Percentiles rank a stretch among this genome's conserved stretches.
Evolutionary conservation across 2,329 filamentous ascomycete genomes (phyloP).

Genomic region (Sporothrix inflata): DNA sequence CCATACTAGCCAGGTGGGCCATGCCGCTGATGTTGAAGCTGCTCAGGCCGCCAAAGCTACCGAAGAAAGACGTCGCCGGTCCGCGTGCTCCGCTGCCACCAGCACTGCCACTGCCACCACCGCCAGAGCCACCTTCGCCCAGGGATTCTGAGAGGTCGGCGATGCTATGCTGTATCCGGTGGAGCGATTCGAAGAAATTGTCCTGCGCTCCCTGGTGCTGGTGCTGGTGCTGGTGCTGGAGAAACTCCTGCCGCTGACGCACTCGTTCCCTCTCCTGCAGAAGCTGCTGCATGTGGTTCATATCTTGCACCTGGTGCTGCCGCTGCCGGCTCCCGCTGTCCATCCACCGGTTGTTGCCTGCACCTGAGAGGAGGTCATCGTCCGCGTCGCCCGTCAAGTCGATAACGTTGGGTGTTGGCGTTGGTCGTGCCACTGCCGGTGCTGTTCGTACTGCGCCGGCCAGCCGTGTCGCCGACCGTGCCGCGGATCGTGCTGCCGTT

Average conservation of each 20-base stretch:
- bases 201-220: neutral
- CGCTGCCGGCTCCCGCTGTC: neutral
- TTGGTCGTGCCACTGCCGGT: neutral
- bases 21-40: neutral
- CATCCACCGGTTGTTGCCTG: neutral
- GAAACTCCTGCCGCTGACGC: neutral
- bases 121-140: too few relatives aligned
- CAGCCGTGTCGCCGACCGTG: neutral
- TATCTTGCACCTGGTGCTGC: neutral
- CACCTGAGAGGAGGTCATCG: neutral
- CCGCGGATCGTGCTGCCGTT: neutral
- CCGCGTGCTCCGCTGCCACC: neutral
- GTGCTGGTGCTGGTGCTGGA: neutral
- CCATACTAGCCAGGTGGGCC: conserved; percentile 1
- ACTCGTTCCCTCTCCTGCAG: too few relatives aligned
- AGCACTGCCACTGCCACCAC: neutral
- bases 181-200: too few relatives aligned
- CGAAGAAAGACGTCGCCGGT: neutral
- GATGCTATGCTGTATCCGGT: too few relatives aligned
- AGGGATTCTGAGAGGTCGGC: too few relatives aligned
- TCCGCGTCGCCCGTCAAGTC: conserved; percentile 24
- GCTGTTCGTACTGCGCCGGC: neutral
- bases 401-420: neutral
- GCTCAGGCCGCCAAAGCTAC: neutral
- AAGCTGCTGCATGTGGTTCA: neutral